These are phyloP conservation scores for Pulveroboletus sp. DNA, from an alignment of 768 basidiomycete species.

Conservation along the genomic window DNA sequence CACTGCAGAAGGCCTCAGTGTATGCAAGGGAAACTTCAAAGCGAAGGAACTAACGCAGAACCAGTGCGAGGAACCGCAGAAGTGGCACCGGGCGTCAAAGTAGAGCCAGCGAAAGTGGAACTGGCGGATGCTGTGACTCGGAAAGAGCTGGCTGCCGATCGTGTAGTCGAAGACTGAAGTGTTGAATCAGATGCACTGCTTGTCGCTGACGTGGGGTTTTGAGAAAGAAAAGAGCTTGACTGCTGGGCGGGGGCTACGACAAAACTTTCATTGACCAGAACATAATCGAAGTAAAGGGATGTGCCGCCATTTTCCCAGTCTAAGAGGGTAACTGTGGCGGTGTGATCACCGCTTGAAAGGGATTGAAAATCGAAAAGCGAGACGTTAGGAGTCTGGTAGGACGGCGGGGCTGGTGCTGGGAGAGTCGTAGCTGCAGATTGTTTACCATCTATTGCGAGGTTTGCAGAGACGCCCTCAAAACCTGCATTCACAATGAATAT, in stretches of 20 bases:
- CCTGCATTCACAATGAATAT: conserved; percentile 15
- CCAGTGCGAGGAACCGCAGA: not conserved
- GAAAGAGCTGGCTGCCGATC: not conserved
- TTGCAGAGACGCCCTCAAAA: conserved; percentile 8
- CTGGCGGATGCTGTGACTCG: too few species aligned
- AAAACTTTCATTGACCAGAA: conserved; percentile 9
- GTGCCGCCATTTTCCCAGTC: conserved; percentile 3
- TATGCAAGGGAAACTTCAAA: not conserved
- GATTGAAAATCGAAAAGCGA: conserved; percentile 13
- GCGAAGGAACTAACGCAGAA: conserved; percentile 1
- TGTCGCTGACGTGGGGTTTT: not conserved
- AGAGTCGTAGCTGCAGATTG: not conserved
- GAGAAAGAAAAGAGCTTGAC: not conserved
- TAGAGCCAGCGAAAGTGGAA: not conserved
- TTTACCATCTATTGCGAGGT: conserved; percentile 9
- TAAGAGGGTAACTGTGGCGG: conserved; percentile 6
- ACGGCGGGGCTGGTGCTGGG: conserved; percentile 4
- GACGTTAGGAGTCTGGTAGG: conserved; percentile 14
- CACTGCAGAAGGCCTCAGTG: not conserved
- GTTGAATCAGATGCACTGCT: not conserved
- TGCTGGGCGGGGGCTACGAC: not conserved
- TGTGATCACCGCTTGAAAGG: conserved; percentile 9
- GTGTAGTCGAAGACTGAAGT: not conserved
- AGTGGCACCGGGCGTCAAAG: not conserved
- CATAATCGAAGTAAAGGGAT: conserved; percentile 17